Evolutionary conservation across 1,284 basidiomycete species (phyloP), one percentile per base, ranked within the genome.

Genomic region (Ganoderma multipileum): DNA sequence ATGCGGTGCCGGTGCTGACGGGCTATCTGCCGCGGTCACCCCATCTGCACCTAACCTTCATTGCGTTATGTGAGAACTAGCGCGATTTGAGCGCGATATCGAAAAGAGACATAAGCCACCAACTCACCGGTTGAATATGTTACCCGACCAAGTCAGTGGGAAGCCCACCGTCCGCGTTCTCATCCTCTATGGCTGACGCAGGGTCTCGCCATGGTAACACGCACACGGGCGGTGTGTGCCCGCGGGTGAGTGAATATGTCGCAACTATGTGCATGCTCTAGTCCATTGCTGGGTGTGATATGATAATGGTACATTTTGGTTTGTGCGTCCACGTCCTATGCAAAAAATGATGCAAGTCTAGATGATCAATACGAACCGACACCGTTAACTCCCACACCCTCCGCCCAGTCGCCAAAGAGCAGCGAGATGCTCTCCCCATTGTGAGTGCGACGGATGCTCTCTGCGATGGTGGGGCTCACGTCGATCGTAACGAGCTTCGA

Each of bases 361-460:
- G 58, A 63, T 60, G 60, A 18, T 73, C 67, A 75, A 71, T 72
- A 78, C 63, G 66, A 67, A 69, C 74, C 74, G 54, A 69, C 66
- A 44, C 73, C 73, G 41, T 73, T 73, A 55, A 75, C 70, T 44
- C 71, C 69, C 44, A 66, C 73, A 36, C 72, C 75, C 65, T 77
- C 75, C 23, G 88, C 84, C 89, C 91, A 93, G 72, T 93, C 93
- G 47, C 90, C 91, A 74, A 95, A 95, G n/a, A 95, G 81, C 60
- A 94, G 78, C 72, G 91, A 93, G 74, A 94, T 94, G 72, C 92
- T 94, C 84, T 98, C 94, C 72, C 97, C 97, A 74, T 99, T 99
- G 82, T 99, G 97, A 26, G 96, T 98, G 74, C 97, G 85, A 60
- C 98, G 92, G 73, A 99, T 98, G 76, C 94, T 96, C 84, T 99